Evolutionary conservation across 2,329 filamentous ascomycete species (phyloP), one percentile per base, ranked within the genome.

Genomic region (Aspergillus novofumigatus): DNA sequence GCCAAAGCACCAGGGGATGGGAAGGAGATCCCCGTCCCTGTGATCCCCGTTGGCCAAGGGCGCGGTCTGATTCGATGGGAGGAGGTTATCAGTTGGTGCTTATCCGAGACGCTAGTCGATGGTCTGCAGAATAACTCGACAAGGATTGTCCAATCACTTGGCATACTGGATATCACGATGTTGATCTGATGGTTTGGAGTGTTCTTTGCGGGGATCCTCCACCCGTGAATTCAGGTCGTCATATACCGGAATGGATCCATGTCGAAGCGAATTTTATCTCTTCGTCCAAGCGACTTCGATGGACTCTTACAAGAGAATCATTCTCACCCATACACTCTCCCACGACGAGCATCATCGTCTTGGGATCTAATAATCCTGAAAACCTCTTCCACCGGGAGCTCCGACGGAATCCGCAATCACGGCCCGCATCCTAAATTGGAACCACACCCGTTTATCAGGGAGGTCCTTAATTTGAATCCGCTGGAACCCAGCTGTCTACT

Each of bases 401-500:
- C 67, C 59, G 65, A 62, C 68, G 66, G 69, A 63, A 64, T 65
- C 62, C 69, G 65, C 9, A 28, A 71, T 52, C 8, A 66, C 64
- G 11, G 67, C 66, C 57, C 69, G 53, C 14, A 70, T 66, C 51
- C 58, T 60, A 17, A 72, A 48, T 52, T 67, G 63, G 53, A 62
- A 65, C 52, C 59, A 60, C 54, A 55, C 58, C 51, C 70, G 59
- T 53, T 54, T 63, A 52, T 58, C 61, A 62, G 65, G 55, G 17
- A 69, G n/a, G n/a, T n/a, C 59, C 28, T 63, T 55, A 49, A 35
- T 38, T 38, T 38, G 32, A 38, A 38, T 14, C 32, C 32, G 5
- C 32, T 17, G 5, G 2, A 38, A 6, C 32, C 32, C 14, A 38
- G 14, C 32, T 6, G 5, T 3, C 32, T 38, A 17, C 32, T 32